These are phyloP conservation scores for Candida gigantensis DNA, from an alignment of 1,139 yeast species.

Conservation along the genomic window DNA sequence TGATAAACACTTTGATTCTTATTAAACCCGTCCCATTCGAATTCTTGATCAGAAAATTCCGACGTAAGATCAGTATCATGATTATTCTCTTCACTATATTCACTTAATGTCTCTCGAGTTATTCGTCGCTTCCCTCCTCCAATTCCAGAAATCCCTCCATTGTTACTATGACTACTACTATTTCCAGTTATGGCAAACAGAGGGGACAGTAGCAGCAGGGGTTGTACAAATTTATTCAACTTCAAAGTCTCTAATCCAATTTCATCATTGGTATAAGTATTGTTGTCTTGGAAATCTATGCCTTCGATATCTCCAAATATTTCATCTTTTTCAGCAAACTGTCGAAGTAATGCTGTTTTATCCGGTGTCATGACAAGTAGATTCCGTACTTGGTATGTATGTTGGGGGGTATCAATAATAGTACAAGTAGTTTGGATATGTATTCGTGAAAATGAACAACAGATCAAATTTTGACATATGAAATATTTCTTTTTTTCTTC, in stretches of 20 bases:
- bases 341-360: conserved; percentile 17
- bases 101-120: conserved; percentile 27
- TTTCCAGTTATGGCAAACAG: conserved; percentile 15
- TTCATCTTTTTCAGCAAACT: conserved; percentile 25
- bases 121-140: conserved; percentile 7
- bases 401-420: conserved; percentile 2
- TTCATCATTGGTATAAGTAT: too few species aligned
- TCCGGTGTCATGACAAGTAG: conserved; percentile 1
- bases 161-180: too few species aligned
- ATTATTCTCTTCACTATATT: conserved; percentile 41
- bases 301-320: conserved; percentile 32
- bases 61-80: conserved; percentile 46
- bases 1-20: conserved; percentile 34
- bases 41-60: conserved; percentile 42
- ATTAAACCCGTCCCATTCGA: conserved; percentile 44
- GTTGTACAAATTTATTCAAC: conserved; percentile 8
- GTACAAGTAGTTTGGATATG: too few species aligned
- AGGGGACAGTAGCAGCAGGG: conserved; percentile 11
- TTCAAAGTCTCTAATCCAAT: conserved; percentile 3
- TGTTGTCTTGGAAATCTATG: conserved; percentile 15
- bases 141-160: too few species aligned
- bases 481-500: background rate
- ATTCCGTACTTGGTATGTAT: too few species aligned
- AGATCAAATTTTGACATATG: background rate
- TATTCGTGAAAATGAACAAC: background rate